Evolutionary conservation across 305 asterid species (phyloP).

Genomic region (Fraxinus greggii): DNA sequence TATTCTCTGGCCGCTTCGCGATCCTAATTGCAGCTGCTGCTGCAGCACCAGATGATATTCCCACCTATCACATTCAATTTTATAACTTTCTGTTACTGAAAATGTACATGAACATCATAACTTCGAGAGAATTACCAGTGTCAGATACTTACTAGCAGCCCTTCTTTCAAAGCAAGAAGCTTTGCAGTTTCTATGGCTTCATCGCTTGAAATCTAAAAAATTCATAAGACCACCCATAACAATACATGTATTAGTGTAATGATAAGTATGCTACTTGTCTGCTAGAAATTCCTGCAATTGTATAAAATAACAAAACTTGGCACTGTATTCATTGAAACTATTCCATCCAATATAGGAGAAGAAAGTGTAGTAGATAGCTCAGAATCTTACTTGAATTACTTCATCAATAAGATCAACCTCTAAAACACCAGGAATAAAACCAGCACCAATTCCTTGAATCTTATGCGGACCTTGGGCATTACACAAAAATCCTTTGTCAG

Average conservation of each 20-base stretch:
- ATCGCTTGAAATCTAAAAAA: conserved; percentile 71
- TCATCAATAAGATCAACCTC: conserved; percentile 70
- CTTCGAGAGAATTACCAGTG: neutral
- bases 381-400: conserved; percentile 74
- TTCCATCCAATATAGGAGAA: neutral
- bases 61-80: conserved; percentile 49
- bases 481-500: conserved; percentile 19
- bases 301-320: neutral
- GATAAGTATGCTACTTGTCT: neutral
- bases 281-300: neutral
- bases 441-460: conserved; percentile 98
- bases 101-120: neutral
- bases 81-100: neutral
- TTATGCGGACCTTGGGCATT: conserved; percentile 77
- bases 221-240: neutral
- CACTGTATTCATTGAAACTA: neutral
- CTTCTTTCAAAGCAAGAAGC: conserved; percentile 86
- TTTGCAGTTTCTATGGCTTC: conserved; percentile 88
- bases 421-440: conserved; percentile 78
- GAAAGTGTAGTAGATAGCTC: neutral
- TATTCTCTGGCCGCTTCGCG: conserved; percentile 74
- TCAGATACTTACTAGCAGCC: conserved; percentile 64
- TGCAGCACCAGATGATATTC: conserved; percentile 95
- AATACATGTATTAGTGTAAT: neutral
- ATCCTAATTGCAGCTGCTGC: conserved; percentile 73